Conservation (phyloP, 192 early-diverging fungal species). For the Anaeromyces robustus region DNA sequence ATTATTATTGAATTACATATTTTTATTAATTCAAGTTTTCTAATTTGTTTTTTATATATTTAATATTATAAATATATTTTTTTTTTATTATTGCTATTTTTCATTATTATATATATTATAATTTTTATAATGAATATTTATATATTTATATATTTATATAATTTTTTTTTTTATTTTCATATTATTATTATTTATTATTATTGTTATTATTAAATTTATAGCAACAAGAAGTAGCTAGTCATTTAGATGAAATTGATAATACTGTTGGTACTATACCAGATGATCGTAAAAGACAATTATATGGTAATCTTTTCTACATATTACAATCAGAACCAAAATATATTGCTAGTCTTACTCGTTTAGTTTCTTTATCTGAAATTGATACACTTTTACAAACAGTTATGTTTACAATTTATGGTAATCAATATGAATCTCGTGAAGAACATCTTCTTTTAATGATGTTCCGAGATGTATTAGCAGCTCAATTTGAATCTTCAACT, state of each 20-base stretch:
- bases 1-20: no score
- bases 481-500: slow-evolving; percentile 83
- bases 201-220: slow-evolving; percentile 12
- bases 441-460: slow-evolving; percentile 88
- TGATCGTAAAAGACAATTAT: slow-evolving; percentile 66
- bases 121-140: no score
- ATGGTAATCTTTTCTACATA: slow-evolving; percentile 84
- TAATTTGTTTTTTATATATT: no score
- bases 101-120: no score
- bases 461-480: slow-evolving; percentile 84
- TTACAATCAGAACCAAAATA: slow-evolving; percentile 83
- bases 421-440: slow-evolving; percentile 92
- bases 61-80: no score
- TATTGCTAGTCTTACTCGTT: slow-evolving; percentile 68
- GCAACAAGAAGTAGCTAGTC: slow-evolving; percentile 60
- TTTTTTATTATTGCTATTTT: no score
- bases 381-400: slow-evolving; percentile 87
- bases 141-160: no score
- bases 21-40: no score
- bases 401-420: slow-evolving; percentile 92
- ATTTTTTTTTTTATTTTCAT: no score
- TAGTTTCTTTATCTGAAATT: slow-evolving; percentile 76
- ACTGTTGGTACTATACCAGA: slow-evolving; percentile 43
- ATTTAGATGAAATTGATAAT: slow-evolving; percentile 46
- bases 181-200: no score